A percentile compares a stretch with the other conserved stretches of the same genome.
Evolutionary conservation across 225 moss, liverwort and hornwort species (phyloP).

Genomic region (Bryum argenteum): DNA sequence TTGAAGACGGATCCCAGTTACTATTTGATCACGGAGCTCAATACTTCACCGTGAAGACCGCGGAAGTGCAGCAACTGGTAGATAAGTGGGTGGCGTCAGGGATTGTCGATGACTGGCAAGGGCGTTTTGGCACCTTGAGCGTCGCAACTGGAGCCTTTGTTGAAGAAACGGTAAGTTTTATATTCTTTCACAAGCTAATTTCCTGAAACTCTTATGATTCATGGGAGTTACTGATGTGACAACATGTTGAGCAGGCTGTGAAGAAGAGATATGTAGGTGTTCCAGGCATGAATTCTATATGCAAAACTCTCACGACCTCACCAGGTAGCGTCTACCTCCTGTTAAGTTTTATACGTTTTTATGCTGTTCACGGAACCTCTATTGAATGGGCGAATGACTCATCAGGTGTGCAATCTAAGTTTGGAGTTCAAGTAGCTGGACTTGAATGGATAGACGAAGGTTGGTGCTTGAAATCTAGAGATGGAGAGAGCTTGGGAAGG

Average conservation of each 20-base stretch:
- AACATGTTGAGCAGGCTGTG: slow-evolving; percentile 40
- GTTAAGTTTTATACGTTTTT: not conserved
- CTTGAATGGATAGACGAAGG: slow-evolving; percentile 67
- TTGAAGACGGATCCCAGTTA: slow-evolving; percentile 68
- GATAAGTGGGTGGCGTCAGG: slow-evolving; percentile 84
- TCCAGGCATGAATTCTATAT: slow-evolving; percentile 93
- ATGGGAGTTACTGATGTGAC: slow-evolving; percentile 19
- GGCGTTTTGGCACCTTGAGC: slow-evolving; percentile 71
- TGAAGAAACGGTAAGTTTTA: slow-evolving; percentile 76
- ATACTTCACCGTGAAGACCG: slow-evolving; percentile 74
- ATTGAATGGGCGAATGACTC: slow-evolving; percentile 23
- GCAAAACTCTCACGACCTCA: slow-evolving; percentile 75
- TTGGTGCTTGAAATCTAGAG: slow-evolving; percentile 71
- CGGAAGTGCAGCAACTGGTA: slow-evolving; percentile 75
- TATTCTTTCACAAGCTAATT: not conserved
- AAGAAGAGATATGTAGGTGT: slow-evolving; percentile 85
- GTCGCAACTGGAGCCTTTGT: slow-evolving; percentile 55
- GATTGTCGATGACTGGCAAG: slow-evolving; percentile 74
- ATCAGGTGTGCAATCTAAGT: slow-evolving; percentile 68
- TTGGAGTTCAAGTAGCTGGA: slow-evolving; percentile 62
- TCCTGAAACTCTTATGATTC: not conserved
- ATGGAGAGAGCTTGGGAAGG: slow-evolving; percentile 62
- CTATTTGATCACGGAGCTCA: slow-evolving; percentile 96
- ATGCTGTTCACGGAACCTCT: slow-evolving; percentile 18
- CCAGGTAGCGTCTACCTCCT: slow-evolving; percentile 52